phyloP scores from a whole-genome alignment of 257 asterid genomes.

The Lavandula angustifolia region DNA sequence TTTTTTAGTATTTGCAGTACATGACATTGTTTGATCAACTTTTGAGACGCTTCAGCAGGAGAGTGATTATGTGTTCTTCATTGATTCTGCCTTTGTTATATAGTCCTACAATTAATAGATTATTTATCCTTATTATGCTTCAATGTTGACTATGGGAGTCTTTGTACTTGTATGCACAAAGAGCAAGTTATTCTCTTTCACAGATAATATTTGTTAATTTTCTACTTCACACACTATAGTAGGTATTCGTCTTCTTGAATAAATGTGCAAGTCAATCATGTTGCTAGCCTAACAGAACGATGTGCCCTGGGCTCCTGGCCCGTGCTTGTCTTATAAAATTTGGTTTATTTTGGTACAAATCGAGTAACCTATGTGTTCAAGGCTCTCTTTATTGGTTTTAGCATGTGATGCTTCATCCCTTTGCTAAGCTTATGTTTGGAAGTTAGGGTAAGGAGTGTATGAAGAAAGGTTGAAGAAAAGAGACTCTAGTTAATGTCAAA shows the following conservation, averaged over 20 bases:
- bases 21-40: too few relatives aligned
- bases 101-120: too few relatives aligned
- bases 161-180: too few relatives aligned
- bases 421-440: conserved; percentile 8
- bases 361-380: background rate
- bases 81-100: too few relatives aligned
- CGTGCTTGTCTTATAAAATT: background rate
- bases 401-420: background rate
- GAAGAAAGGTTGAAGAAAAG: conserved; percentile 3
- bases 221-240: too few relatives aligned
- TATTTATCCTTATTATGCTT: too few relatives aligned
- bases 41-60: too few relatives aligned
- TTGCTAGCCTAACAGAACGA: background rate
- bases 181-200: too few relatives aligned
- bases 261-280: background rate
- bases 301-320: background rate
- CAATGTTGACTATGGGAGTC: too few relatives aligned
- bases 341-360: background rate
- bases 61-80: too few relatives aligned
- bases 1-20: too few relatives aligned
- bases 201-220: background rate
- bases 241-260: background rate
- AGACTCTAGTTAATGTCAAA: background rate
- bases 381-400: conserved; percentile 6
- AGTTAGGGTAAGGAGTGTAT: conserved; percentile 3